These are phyloP conservation scores for Clavispora asparagi DNA, from an alignment of 805 yeast species.

Conservation along the genomic window DNA sequence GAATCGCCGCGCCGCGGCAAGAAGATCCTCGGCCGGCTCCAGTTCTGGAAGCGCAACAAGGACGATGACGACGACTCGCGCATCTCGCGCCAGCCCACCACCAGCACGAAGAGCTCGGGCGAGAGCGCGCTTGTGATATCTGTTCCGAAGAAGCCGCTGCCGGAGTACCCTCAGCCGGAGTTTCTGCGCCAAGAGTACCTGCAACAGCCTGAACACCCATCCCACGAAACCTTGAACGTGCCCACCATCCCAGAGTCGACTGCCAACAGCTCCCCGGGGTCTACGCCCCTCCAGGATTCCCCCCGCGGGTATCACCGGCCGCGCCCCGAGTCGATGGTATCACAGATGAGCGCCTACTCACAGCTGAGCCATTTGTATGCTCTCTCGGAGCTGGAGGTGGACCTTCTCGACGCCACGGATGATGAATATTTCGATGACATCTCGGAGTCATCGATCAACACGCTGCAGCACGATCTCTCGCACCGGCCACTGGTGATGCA, in stretches of 20 bases:
- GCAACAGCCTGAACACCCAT: no score
- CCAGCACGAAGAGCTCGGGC: neutral
- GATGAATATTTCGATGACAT: constrained; percentile 29
- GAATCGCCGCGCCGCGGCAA: constrained; percentile 17
- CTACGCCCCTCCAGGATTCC: constrained; percentile 1
- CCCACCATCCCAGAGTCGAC: neutral
- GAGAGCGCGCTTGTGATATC: neutral
- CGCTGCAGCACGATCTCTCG: constrained; percentile 23
- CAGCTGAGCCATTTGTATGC: constrained; percentile 39
- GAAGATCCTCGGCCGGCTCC: constrained; percentile 27
- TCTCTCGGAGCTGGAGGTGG: constrained; percentile 39
- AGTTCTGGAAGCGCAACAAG: constrained; percentile 30
- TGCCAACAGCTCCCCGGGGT: constrained; percentile 1
- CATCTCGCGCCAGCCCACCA: constrained; percentile 1
- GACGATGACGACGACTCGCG: constrained; percentile 4
- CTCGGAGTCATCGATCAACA: constrained; percentile 35
- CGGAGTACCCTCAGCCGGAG: neutral
- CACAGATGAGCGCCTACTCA: constrained; percentile 35
- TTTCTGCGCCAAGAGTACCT: no score
- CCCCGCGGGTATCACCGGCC: constrained; percentile 9
- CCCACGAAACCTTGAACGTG: neutral
- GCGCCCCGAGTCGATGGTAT: constrained; percentile 38
- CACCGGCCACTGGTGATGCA: constrained; percentile 11
- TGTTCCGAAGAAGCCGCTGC: neutral
- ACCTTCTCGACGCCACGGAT: constrained; percentile 35